Evolutionary conservation across 441 rosid genomes (phyloP), one percentile per base, ranked within the genome.

Genomic region (California macrophylla): DNA sequence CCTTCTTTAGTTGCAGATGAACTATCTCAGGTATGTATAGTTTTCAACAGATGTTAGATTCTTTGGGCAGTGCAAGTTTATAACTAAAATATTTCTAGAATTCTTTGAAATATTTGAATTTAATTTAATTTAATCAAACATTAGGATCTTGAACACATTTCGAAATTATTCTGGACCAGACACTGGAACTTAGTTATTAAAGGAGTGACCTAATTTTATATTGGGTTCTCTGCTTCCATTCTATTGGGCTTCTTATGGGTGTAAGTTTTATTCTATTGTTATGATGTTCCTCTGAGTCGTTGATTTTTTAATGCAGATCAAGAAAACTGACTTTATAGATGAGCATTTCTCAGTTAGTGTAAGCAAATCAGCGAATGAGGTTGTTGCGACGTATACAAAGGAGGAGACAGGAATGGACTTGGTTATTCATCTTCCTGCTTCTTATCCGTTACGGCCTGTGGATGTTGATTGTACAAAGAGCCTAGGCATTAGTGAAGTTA

Each of bases 341-440:
- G 98, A 92, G 73, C 83, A 86, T 76, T 90, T 91, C 73, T 85
- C 92, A 54, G 90, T 94, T 16, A 86, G 87, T 73, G 85, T 91
- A 66, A 89, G 97, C 86, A 91, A 91, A 84, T 85, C 97, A 7
- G 96, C 96, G 66, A 91, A 90, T 78, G 98, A 94, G 74, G 92
- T 94, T 25, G 95, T 90, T 73, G 96, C 98, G 70, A 94, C 97
- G 64, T 94, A 91, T 78, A 91, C 86, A 2, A 94, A 91, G 80
- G 98, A 94, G 72, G 97, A 94, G 77, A 90, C 97, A 0, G 93
- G 95, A 72, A 88, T 91, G 93, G 96, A 94, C 79, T 90, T 94
- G 62, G 87, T 91, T 72, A 91, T 94, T 70, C 96, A 84, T 67
- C 90, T 94, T 71, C 98, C 98, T 75, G 87, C 82, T 50, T 85